phyloP scores from a whole-genome alignment of 2,329 filamentous ascomycete genomes.

The Verticillium isaacii region DNA sequence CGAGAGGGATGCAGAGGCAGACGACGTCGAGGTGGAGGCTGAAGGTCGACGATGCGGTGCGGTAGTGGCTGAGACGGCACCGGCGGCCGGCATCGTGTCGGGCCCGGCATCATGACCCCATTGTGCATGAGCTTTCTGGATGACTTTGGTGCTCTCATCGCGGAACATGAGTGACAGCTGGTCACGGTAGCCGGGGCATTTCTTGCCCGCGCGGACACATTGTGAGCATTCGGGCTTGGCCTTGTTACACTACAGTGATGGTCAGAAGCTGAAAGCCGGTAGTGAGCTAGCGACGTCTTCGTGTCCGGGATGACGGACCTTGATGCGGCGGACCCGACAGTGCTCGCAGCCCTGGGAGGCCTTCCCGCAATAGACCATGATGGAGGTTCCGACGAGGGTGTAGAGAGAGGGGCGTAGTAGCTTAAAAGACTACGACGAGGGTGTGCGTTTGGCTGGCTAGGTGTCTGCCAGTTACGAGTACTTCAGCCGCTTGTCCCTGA shows the following conservation, averaged over 20 bases:
- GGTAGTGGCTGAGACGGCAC: background rate
- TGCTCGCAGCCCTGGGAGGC: conserved; percentile 51
- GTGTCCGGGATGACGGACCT: conserved; percentile 32
- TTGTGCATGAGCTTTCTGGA: conserved; percentile 51
- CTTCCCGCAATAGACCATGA: conserved; percentile 55
- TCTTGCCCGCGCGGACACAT: conserved; percentile 54
- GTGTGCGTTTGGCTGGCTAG: background rate
- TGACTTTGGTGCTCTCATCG: conserved; percentile 60
- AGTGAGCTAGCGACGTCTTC: background rate
- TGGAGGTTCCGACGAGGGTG: background rate
- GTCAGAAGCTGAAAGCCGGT: background rate
- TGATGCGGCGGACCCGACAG: conserved; percentile 50
- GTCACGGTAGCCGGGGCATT: conserved; percentile 60
- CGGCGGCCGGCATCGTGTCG: background rate
- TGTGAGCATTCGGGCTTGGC: conserved; percentile 56
- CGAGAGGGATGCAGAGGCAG: background rate
- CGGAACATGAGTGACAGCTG: conserved; percentile 62
- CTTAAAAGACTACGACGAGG: background rate
- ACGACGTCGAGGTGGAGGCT: background rate
- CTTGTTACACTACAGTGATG: conserved; percentile 51
- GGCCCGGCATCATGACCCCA: conserved; percentile 27
- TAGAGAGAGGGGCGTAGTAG: background rate
- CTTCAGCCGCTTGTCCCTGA: background rate
- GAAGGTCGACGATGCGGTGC: background rate
- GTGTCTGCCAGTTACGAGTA: background rate